A percentile compares a stretch with the other conserved stretches of the same genome.
Evolutionary conservation across 1,139 yeast genomes (phyloP).

Genomic region (Taphrina flavorubra): DNA sequence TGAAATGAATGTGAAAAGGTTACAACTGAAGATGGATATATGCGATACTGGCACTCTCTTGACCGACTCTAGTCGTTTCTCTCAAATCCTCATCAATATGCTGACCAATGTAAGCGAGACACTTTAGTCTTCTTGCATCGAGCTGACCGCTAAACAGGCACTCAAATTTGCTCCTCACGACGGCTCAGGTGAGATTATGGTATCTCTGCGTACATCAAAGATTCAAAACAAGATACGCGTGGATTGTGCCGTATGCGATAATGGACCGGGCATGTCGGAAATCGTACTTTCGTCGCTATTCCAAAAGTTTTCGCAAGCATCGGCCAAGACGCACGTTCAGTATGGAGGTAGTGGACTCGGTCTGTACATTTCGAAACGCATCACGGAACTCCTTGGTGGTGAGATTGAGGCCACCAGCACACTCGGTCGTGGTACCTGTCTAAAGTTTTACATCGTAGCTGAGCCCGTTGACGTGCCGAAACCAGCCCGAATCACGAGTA

Average conservation of each 20-base stretch:
- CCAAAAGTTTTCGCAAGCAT: constrained; percentile 45
- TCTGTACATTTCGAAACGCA: constrained; percentile 45
- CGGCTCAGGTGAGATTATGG: constrained; percentile 3
- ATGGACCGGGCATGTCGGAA: constrained; percentile 33
- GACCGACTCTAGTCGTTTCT: constrained; percentile 29
- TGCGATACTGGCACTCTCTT: constrained; percentile 18
- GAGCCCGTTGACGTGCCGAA: constrained; percentile 9
- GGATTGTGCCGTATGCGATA: constrained; percentile 29
- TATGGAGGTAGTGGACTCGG: constrained; percentile 47
- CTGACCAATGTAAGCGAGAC: constrained; percentile 23
- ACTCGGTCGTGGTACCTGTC: constrained; percentile 44
- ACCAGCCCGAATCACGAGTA: not conserved
- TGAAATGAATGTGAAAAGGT: constrained; percentile 41
- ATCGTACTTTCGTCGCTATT: constrained; percentile 36
- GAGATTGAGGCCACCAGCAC: constrained; percentile 44
- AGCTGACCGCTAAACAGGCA: not conserved
- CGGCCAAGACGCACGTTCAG: constrained; percentile 46
- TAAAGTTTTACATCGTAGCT: constrained; percentile 43
- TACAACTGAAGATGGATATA: constrained; percentile 37
- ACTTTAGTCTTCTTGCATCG: too few species aligned
- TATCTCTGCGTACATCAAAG: not conserved
- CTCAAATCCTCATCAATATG: constrained; percentile 38
- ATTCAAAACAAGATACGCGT: not conserved
- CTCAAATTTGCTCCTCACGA: constrained; percentile 24
- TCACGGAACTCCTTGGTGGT: constrained; percentile 47